Conservation (phyloP, 805 yeast species). For the Spathaspora sp. region DNA sequence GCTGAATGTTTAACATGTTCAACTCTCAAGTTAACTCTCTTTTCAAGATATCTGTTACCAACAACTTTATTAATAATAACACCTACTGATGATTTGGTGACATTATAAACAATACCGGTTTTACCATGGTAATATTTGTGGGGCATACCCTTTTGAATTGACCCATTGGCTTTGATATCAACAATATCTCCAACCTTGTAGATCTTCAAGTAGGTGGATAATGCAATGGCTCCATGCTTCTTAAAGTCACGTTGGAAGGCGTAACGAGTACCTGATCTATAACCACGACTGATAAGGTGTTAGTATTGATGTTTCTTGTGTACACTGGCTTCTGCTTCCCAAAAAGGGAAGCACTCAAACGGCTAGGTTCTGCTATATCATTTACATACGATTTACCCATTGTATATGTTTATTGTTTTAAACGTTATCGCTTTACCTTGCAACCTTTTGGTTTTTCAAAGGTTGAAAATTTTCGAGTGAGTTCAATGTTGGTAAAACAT, state of each 20-base stretch:
- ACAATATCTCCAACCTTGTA: slow-evolving; percentile 99
- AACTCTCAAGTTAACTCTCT: slow-evolving; percentile 97
- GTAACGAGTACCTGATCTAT: slow-evolving; percentile 99
- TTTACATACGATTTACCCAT: slow-evolving; percentile 30
- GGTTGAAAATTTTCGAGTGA: background rate
- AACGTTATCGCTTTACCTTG: background rate
- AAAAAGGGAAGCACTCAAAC: background rate
- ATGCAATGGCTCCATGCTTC: slow-evolving; percentile 90
- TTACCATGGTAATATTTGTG: slow-evolving; percentile 99
- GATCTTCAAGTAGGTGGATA: slow-evolving; percentile 95
- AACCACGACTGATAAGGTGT: slow-evolving; percentile 62
- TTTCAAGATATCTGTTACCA: slow-evolving; percentile 98
- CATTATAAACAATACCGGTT: slow-evolving; percentile 99
- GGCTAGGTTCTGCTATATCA: background rate
- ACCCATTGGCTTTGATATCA: slow-evolving; percentile 98
- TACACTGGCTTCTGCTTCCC: background rate
- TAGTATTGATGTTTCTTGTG: background rate
- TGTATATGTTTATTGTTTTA: slow-evolving; percentile 7
- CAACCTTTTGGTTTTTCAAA: background rate
- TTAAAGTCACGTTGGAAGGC: slow-evolving; percentile 99
- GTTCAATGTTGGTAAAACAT: background rate
- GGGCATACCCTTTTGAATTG: slow-evolving; percentile 99
- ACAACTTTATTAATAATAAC: slow-evolving; percentile 97
- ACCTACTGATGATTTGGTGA: slow-evolving; percentile 98
- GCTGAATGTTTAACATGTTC: slow-evolving; percentile 99